Evolutionary conservation across 306 rosid species (phyloP), one percentile per base, ranked within the genome.

Genomic region (Fragaria iinumae): DNA sequence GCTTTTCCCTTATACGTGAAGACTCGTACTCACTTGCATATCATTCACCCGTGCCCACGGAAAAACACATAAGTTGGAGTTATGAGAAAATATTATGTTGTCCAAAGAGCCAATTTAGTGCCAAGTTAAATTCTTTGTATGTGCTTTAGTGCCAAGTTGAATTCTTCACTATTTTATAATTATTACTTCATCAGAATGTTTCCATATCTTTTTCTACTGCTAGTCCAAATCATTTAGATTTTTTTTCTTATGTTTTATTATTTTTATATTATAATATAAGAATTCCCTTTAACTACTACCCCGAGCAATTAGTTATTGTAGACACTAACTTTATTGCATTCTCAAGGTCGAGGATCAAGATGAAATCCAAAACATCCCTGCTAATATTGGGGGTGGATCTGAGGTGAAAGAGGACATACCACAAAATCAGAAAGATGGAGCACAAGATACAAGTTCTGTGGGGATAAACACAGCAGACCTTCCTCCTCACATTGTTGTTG

Each of bases 321-420:
- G 80, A 72, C 38, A 71, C 88, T 86, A 69, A 84, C 49, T 25
- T 82, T n/a, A 81, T 79, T 79, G 71, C 75, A 72, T 84, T 78
- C 64, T 63, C 81, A 79, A 95, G 98, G 98, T 95, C 81, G 97
- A 95, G 89, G 98, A 92, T 69, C 83, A 41, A 78, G 88, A 87
- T 72, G 92, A 92, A 79, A 90, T 95, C 77, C 87, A 92, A 87
- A 92, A 88, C 60, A 86, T 95, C 75, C 88, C 91, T 86, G 82
- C 89, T 79, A 75, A 88, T 8, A 64, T 86, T 73, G 84, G 62
- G 20, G 79, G 76, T 78, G 92, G 80, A 75, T 80, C 89, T 45
- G 81, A 74, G 47, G 71, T 72, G 62, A 83, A 85, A 80, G 96
- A 87, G 69, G 79, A 82, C 52, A 80, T 49, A 43, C 77, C 84